Base-by-base conservation (phyloP, 495 filamentous ascomycete species). In the Elasticomyces elasticus region DNA sequence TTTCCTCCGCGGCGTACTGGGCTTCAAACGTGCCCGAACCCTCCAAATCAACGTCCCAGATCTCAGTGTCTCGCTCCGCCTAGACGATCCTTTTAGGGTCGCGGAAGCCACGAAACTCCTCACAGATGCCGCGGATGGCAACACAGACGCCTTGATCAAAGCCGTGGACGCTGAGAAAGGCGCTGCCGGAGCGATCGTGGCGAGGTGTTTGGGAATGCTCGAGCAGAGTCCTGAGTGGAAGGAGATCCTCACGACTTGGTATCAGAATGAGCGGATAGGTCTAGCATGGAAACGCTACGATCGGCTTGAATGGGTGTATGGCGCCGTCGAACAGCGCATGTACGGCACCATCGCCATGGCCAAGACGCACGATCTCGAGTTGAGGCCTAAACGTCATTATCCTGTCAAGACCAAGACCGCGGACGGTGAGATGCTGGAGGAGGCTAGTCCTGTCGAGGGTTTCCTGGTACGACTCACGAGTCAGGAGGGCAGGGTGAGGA, bases 281-380 rank as follows among this genome's bases (percentile, higher is more conserved):
- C 71, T 88, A 48, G 84, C 82, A 15, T 88, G 84, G 84, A 84
- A 82, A 62, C 74, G 84, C 30, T 88, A 87, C 61, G 84, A 88
- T 60, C 76, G 84, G 13, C 68, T 88, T 9, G 84, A 88, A 65
- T 88, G 84, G 84, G 68, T 88, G 6, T 75, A 83, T 66, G 84
- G 84, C 17, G 70, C 68, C 5, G 82, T 85, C 47, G 84, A 87
- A 64, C 74, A 80, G 54, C 79, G 78, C 40, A 87, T 88, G 84
- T 85, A 86, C 59, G 84, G 84, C 4, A 77, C 82, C 0, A 77
- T 88, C 13, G 84, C 79, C 22, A 87, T 88, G 84, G 71, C 79
- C 58, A 79, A 74, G 38, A 82, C 84, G 0, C 84, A 88, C 64
- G 84, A 87, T 25, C 78, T 88, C 33, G 84, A 88, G 65, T 67